A percentile compares a stretch with the other conserved stretches of the same genome.
phyloP scores from a whole-genome alignment of 164 flowering plant species.

The Euptelea pleiosperma region DNA sequence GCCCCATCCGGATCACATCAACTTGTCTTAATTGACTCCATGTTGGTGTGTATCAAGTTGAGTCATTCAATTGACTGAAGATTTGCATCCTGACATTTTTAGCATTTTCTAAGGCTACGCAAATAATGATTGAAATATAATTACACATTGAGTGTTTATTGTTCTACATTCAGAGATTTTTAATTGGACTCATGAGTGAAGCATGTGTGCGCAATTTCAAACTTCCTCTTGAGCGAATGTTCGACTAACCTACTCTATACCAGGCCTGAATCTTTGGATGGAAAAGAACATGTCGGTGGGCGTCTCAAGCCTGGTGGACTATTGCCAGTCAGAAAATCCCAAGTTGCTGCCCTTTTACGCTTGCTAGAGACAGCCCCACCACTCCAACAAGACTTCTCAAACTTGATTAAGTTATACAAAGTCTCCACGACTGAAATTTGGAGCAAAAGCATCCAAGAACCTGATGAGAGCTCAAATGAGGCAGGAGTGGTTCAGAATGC shows the following conservation, averaged over 20 bases:
- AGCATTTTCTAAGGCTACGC: too few relatives aligned
- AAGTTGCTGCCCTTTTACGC: conserved; percentile 52
- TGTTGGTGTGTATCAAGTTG: too few relatives aligned
- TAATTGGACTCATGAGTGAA: too few relatives aligned
- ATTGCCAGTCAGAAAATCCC: too few relatives aligned
- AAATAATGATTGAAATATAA: too few relatives aligned
- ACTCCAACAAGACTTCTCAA: conserved; percentile 50
- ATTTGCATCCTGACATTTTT: too few relatives aligned
- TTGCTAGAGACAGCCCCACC: conserved; percentile 78
- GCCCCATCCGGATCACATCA: too few relatives aligned
- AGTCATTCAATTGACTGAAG: too few relatives aligned
- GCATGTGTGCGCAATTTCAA: too few relatives aligned
- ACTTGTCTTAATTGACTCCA: too few relatives aligned
- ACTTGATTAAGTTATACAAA: conserved; percentile 23
- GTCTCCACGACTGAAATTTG: conserved; percentile 26
- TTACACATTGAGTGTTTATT: too few relatives aligned
- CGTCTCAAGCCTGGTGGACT: conserved; percentile 37
- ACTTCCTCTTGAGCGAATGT: background rate
- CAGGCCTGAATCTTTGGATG: conserved; percentile 63
- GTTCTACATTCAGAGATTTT: too few relatives aligned
- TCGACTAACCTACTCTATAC: conserved; percentile 1
- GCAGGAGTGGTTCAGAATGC: conserved; percentile 14
- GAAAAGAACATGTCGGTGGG: conserved; percentile 27
- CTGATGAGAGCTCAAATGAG: conserved; percentile 14
- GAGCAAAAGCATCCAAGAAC: conserved; percentile 19